Conservation (phyloP, 2,329 filamentous ascomycete genomes). For the Orbilia quercus region DNA sequence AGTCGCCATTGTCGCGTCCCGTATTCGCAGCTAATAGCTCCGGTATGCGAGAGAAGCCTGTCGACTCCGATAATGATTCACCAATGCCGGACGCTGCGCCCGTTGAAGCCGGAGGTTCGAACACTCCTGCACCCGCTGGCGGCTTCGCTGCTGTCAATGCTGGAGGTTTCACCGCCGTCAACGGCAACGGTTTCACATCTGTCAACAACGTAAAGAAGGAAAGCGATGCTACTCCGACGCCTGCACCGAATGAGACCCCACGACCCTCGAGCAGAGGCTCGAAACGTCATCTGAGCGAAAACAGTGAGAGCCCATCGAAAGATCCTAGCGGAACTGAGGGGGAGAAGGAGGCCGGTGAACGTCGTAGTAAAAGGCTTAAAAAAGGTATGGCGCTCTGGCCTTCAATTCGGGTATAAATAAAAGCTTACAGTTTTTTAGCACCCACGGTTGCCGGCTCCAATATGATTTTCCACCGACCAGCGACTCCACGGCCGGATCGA, state of each 20-base stretch:
- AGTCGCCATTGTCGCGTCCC: constrained; percentile 75
- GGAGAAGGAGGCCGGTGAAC: constrained; percentile 74
- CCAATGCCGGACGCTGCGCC: constrained; percentile 62
- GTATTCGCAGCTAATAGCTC: constrained; percentile 69
- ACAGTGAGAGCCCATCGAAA: constrained; percentile 57
- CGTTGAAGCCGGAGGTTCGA: constrained; percentile 62
- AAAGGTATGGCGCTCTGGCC: no score
- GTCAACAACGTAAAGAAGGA: constrained; percentile 59
- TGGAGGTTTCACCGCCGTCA: constrained; percentile 73
- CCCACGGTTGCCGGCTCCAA: constrained; percentile 95
- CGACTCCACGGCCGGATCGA: constrained; percentile 72
- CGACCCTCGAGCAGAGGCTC: constrained; percentile 61
- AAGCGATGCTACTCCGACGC: constrained; percentile 44
- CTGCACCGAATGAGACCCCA: constrained; percentile 48
- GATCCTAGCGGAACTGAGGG: constrained; percentile 65
- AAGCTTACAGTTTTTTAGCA: constrained; percentile 66
- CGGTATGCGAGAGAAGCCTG: constrained; percentile 65
- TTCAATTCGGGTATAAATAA: neutral
- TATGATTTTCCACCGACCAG: constrained; percentile 92
- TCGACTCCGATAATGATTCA: constrained; percentile 63
- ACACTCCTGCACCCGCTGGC: constrained; percentile 64
- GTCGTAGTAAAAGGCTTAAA: constrained; percentile 91
- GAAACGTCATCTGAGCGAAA: constrained; percentile 65
- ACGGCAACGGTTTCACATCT: constrained; percentile 64
- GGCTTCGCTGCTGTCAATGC: constrained; percentile 73